Conservation (phyloP, 805 yeast species). For the Henningerozyma blattae region DNA sequence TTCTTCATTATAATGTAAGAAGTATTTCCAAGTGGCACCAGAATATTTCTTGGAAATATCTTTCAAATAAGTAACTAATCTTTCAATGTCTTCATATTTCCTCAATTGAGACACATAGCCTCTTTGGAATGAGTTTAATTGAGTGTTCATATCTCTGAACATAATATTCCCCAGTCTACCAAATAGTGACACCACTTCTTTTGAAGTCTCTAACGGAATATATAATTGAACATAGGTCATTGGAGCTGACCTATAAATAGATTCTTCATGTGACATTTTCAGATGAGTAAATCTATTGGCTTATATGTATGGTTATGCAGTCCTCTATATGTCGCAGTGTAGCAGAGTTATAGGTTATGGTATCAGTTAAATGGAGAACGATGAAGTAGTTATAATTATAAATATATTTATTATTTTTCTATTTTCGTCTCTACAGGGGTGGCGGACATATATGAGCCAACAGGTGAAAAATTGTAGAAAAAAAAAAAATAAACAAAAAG, state of each 20-base stretch:
- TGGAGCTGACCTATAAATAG: conserved; percentile 67
- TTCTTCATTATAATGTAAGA: conserved; percentile 22
- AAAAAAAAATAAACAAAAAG: too few species aligned
- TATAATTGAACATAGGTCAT: conserved; percentile 91
- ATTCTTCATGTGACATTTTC: conserved; percentile 20
- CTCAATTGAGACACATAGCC: conserved; percentile 81
- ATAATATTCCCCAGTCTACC: conserved; percentile 83
- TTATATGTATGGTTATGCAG: too few species aligned
- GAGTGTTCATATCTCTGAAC: conserved; percentile 76
- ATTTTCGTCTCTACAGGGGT: too few species aligned
- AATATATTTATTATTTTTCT: too few species aligned
- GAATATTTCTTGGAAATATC: conserved; percentile 36
- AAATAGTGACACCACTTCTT: conserved; percentile 70
- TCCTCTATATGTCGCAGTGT: too few species aligned
- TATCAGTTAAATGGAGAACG: too few species aligned
- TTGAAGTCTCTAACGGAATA: conserved; percentile 70
- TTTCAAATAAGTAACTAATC: conserved; percentile 50
- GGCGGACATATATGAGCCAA: too few species aligned
- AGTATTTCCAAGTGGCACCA: conserved; percentile 25
- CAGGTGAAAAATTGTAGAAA: too few species aligned
- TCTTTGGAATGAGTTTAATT: conserved; percentile 79
- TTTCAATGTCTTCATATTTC: conserved; percentile 65
- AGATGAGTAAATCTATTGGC: too few species aligned
- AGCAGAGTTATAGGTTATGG: too few species aligned
- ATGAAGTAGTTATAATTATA: too few species aligned